A percentile compares a stretch with the other conserved stretches of the same genome.
phyloP scores from a whole-genome alignment of 2,329 filamentous ascomycete genomes.

The Polychaeton citri region DNA sequence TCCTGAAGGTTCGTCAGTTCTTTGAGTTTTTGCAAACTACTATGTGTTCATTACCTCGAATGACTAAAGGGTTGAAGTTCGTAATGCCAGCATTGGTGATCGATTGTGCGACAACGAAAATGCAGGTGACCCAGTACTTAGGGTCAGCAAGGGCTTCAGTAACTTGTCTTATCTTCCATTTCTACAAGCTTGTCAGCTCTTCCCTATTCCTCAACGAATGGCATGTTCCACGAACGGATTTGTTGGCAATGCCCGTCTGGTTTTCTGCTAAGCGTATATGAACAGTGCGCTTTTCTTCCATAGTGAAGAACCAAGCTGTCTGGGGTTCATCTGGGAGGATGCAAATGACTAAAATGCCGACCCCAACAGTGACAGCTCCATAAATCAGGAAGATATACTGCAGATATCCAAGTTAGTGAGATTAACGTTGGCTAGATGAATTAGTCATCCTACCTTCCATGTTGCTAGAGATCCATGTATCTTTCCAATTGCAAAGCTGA shows the following conservation, averaged over 20 bases:
- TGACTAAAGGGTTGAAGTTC: conserved; percentile 36
- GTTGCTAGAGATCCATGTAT: conserved; percentile 37
- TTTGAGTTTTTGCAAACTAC: too few relatives aligned
- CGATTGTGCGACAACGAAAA: conserved; percentile 40
- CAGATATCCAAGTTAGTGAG: too few relatives aligned
- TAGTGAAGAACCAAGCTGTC: conserved; percentile 30
- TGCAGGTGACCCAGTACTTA: conserved; percentile 47
- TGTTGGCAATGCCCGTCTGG: conserved; percentile 39
- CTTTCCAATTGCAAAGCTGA: conserved; percentile 47
- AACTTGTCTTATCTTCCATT: conserved; percentile 27
- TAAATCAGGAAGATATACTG: conserved; percentile 48
- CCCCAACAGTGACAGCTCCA: conserved; percentile 24
- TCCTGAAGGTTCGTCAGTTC: too few relatives aligned
- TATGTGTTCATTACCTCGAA: too few relatives aligned
- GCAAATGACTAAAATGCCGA: conserved; percentile 24
- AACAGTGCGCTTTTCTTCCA: conserved; percentile 32
- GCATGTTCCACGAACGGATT: too few relatives aligned
- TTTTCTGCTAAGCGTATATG: conserved; percentile 40
- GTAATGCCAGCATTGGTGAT: conserved; percentile 45
- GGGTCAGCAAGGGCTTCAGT: conserved; percentile 37
- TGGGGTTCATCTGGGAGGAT: conserved; percentile 32
- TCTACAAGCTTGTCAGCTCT: conserved; percentile 38
- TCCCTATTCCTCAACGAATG: too few relatives aligned
- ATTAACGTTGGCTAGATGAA: too few relatives aligned
- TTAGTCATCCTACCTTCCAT: too few relatives aligned